Evolutionary conservation across 257 asterid species (phyloP), one percentile per base, ranked within the genome.

Genomic region (Plantago ovata): DNA sequence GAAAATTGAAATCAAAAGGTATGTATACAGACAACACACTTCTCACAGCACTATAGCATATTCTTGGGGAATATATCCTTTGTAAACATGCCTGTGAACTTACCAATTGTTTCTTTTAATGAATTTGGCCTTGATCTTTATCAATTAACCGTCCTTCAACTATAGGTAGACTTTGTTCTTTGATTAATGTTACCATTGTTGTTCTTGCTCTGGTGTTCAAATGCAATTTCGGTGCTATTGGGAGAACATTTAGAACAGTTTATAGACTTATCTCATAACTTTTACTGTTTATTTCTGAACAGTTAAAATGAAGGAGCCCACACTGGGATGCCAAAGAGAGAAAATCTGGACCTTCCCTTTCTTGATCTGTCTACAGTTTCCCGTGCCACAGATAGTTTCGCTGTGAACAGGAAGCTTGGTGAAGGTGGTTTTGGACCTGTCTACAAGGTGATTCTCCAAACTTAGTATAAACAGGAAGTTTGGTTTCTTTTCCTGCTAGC

Each of bases 341-440:
- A 63, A 49, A 80, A 78, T 62, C 43, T 63, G 28, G 84, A 72
- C 68, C 62, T 72, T 23, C 81, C 68, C 7, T 56, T 68, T 7
- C 69, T 71, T 42, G 69, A 66, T 40, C 40, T 78, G 63, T 64
- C 59, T 44, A 71, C 81, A 46, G 60, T 78, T 38, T 45, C 68
- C 24, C 61, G 22, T 7, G 85, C 85, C 51, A 79, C 82, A 3
- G 62, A 68, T 28, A 56, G 72, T 56, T 75, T 78, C 55, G 71
- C 81, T 3, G 61, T 7, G 32, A 40, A 58, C 42, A 79, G 64
- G 53, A 71, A 57, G 63, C 75, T 79, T 5, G 85, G 80, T 13
- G 75, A 75, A 79, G 85, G 82, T 19, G 82, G 85, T 23, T 79
- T 66, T 38, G 80, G 85, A 56, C 85, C 72, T 44, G 81, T 75